phyloP scores from a whole-genome alignment of 2,329 filamentous ascomycete species.

The Aspergillus felis region DNA sequence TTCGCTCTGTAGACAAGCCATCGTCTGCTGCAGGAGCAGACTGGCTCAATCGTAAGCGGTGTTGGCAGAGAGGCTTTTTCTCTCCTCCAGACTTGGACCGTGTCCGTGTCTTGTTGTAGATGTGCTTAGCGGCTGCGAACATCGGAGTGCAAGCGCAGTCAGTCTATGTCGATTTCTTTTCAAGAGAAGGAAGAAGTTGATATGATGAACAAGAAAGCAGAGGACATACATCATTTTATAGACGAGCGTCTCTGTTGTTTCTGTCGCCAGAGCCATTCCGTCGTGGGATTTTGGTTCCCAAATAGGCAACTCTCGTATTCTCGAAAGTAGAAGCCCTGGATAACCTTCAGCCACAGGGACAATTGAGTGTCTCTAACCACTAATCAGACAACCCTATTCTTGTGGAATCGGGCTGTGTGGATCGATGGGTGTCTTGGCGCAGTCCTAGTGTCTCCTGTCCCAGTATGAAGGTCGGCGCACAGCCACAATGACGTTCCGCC shows the following conservation, averaged over 20 bases:
- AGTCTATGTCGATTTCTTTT: neutral
- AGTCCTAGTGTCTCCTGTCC: neutral
- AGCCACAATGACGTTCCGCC: neutral
- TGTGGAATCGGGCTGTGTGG: neutral
- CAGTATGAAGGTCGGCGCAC: neutral
- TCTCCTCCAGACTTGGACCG: neutral
- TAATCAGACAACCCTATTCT: too few species aligned
- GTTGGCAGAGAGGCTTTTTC: conserved; percentile 3
- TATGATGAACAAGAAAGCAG: neutral
- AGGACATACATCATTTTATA: neutral
- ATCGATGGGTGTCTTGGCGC: neutral
- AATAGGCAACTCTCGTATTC: neutral
- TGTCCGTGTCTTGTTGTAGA: neutral
- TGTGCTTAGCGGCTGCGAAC: neutral
- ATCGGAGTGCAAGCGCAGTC: neutral
- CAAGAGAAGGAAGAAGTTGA: too few species aligned
- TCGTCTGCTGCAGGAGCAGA: neutral
- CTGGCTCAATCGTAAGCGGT: neutral
- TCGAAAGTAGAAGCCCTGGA: neutral
- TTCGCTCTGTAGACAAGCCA: neutral
- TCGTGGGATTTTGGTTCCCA: neutral
- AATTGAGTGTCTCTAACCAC: neutral
- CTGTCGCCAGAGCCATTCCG: neutral
- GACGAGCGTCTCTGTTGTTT: neutral
- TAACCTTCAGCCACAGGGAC: neutral